Evolutionary conservation across 495 filamentous ascomycete genomes (phyloP).

Genomic region (Penicillium coprophilum): DNA sequence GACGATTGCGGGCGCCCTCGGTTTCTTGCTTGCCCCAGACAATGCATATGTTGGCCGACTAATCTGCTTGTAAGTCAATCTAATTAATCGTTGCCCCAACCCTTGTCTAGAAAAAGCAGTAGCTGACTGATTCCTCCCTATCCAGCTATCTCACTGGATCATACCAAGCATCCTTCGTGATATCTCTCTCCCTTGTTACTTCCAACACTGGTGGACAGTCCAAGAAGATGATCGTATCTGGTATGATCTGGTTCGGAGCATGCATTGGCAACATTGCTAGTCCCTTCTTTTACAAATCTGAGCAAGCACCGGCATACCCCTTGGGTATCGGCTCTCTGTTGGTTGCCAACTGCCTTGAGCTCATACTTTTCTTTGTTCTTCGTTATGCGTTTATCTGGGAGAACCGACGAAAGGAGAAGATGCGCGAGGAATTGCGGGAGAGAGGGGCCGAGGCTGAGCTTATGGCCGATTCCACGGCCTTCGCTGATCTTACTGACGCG

Average conservation of each 20-base stretch:
- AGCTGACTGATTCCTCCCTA: not conserved
- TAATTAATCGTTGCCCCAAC: no score
- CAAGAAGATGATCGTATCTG: slow-evolving; percentile 57
- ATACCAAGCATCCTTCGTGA: slow-evolving; percentile 59
- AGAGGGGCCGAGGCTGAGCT: slow-evolving; percentile 7
- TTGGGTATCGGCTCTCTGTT: slow-evolving; percentile 57
- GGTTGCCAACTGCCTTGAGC: slow-evolving; percentile 49
- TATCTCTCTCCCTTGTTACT: slow-evolving; percentile 55
- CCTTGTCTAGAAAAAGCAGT: not conserved
- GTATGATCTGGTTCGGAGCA: slow-evolving; percentile 48
- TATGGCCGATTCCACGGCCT: slow-evolving; percentile 50
- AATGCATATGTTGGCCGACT: slow-evolving; percentile 37
- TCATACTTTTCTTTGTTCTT: slow-evolving; percentile 40
- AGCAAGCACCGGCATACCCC: slow-evolving; percentile 47
- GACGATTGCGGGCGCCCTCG: not conserved
- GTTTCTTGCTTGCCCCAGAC: not conserved
- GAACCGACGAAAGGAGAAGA: slow-evolving; percentile 39
- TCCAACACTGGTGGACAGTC: slow-evolving; percentile 56
- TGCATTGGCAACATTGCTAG: slow-evolving; percentile 50
- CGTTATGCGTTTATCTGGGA: slow-evolving; percentile 43
- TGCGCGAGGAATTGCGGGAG: not conserved
- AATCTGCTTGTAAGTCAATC: not conserved
- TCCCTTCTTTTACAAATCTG: slow-evolving; percentile 56
- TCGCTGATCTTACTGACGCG: slow-evolving; percentile 54
- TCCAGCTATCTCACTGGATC: slow-evolving; percentile 47